A percentile compares a stretch with the other conserved stretches of the same genome.
Conservation (phyloP, 768 basidiomycete species). For the Mrakia blollopis region DNA sequence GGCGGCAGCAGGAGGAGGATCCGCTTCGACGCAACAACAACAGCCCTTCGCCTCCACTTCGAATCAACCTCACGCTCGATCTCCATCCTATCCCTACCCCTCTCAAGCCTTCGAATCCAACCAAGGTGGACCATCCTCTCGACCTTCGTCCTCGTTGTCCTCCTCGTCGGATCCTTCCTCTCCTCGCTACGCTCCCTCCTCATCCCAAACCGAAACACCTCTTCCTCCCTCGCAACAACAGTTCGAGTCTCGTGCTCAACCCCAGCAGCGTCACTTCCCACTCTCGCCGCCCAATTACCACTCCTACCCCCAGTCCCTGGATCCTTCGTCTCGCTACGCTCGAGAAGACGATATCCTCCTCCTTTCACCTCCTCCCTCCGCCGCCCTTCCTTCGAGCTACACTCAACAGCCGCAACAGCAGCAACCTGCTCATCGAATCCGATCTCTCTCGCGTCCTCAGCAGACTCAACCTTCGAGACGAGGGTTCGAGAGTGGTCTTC, state of each 20-base stretch:
- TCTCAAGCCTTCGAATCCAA: background rate
- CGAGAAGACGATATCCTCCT: constrained; percentile 5
- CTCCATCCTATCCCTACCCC: background rate
- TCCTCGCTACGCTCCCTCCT: constrained; percentile 10
- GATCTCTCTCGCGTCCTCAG: constrained; percentile 1
- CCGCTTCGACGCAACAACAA: background rate
- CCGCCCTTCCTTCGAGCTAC: background rate
- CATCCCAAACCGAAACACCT: constrained; percentile 12
- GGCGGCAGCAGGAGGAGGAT: background rate
- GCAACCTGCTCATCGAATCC: background rate
- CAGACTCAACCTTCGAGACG: background rate
- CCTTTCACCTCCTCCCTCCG: background rate
- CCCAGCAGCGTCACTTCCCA: constrained; percentile 7
- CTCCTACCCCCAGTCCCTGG: background rate
- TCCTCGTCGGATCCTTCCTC: constrained; percentile 12
- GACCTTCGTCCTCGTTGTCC: background rate
- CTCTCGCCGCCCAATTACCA: background rate
- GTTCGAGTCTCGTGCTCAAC: background rate
- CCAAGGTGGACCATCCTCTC: background rate
- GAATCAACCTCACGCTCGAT: constrained; percentile 16
- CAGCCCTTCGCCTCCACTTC: background rate
- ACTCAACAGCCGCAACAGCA: constrained; percentile 5
- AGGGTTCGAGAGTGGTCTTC: background rate
- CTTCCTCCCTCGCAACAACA: constrained; percentile 11
- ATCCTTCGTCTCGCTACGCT: background rate